Evolutionary conservation across 2,329 filamentous ascomycete species (phyloP).

Genomic region (Aspergillus sp.): DNA sequence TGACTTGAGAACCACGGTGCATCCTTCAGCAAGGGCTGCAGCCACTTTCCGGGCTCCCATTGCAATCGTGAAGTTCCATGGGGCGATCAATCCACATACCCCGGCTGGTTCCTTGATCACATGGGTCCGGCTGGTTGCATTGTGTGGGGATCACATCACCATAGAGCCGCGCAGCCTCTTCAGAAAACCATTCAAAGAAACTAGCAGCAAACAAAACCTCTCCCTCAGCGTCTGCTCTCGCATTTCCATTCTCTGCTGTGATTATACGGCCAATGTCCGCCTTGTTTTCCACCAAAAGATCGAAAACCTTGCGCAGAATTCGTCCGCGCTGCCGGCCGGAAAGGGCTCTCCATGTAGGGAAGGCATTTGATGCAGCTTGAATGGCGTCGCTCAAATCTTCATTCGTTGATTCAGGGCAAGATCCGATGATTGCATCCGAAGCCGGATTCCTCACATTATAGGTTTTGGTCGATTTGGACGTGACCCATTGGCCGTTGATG

Average conservation of each 20-base stretch:
- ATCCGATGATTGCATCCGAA: conserved; percentile 48
- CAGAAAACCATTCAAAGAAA: conserved; percentile 76
- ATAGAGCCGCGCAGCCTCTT: conserved; percentile 67
- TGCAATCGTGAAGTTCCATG: conserved; percentile 81
- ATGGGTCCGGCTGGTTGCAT: conserved; percentile 61
- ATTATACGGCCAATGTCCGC: conserved; percentile 64
- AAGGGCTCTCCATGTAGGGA: background rate
- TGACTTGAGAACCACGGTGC: conserved; percentile 33
- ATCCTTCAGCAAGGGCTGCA: conserved; percentile 33
- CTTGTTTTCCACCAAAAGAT: conserved; percentile 68
- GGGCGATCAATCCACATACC: conserved; percentile 75
- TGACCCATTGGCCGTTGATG: conserved; percentile 83
- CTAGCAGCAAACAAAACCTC: conserved; percentile 66
- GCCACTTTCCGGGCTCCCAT: conserved; percentile 51
- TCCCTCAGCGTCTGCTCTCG: conserved; percentile 54
- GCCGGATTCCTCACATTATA: conserved; percentile 81
- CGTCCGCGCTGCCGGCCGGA: conserved; percentile 1
- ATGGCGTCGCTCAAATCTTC: conserved; percentile 4
- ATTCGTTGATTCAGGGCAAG: conserved; percentile 3
- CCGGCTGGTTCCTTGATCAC: conserved; percentile 79
- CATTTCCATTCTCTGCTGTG: background rate
- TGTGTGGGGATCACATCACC: conserved; percentile 61
- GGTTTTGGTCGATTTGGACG: conserved; percentile 59
- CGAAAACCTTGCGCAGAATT: conserved; percentile 72
- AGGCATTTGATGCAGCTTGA: conserved; percentile 1